Percentiles rank a stretch among this genome's conserved stretches.
Conservation (phyloP, 345 rosid genomes). For the Salix koriyanagi region DNA sequence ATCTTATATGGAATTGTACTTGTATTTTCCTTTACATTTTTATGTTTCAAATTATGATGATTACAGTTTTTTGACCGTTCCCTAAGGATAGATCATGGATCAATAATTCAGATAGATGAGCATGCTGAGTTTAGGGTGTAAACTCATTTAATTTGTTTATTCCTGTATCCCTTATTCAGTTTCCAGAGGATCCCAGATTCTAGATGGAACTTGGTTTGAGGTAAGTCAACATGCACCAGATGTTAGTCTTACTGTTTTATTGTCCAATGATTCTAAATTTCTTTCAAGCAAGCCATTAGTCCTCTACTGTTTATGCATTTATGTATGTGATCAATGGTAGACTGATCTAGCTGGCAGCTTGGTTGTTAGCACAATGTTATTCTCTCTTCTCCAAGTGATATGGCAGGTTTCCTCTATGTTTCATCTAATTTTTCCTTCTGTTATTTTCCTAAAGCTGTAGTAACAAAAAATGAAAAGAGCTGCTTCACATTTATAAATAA, state of each 20-base stretch:
- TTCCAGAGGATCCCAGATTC: conserved; percentile 13
- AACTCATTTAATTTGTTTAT: conserved; percentile 2
- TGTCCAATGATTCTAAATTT: background rate
- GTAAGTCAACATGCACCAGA: conserved; percentile 18
- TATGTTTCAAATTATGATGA: background rate
- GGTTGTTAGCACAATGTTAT: conserved; percentile 44
- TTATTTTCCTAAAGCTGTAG: background rate
- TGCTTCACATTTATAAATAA: background rate
- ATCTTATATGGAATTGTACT: background rate
- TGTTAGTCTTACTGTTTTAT: background rate
- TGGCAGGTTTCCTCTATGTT: conserved; percentile 51
- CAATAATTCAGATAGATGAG: background rate
- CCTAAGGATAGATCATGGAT: background rate
- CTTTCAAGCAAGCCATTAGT: background rate
- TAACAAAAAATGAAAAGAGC: background rate
- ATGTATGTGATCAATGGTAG: conserved; percentile 16
- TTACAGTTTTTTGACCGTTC: background rate
- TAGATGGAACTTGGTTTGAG: conserved; percentile 20
- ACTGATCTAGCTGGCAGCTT: conserved; percentile 21
- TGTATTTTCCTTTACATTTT: background rate
- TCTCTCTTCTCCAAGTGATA: conserved; percentile 47
- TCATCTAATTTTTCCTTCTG: background rate
- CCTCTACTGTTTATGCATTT: background rate
- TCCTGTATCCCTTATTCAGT: conserved; percentile 18
- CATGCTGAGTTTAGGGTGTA: background rate